These are phyloP conservation scores for Chrysoporthe puriensis DNA, from an alignment of 2,329 filamentous ascomycete genomes.

Conservation along the genomic window DNA sequence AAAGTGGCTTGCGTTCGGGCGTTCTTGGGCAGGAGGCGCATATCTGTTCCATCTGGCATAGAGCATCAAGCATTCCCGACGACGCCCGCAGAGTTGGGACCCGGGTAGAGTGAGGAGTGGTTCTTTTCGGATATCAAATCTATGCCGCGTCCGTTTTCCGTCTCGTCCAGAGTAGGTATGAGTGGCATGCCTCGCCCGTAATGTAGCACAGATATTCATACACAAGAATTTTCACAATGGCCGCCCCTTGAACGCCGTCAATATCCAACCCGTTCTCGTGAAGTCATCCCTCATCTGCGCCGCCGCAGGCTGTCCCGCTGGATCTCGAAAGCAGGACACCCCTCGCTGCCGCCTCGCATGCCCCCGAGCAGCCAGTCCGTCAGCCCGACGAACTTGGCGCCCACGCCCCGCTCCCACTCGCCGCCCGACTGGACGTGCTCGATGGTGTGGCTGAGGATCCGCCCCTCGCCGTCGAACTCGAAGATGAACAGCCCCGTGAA, in stretches of 20 bases:
- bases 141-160: not conserved
- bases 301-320: slow-evolving; percentile 18
- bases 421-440: slow-evolving; percentile 87
- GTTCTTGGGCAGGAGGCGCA: not conserved
- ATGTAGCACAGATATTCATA: no score
- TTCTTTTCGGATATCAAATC: slow-evolving; percentile 12
- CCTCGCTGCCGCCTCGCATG: slow-evolving; percentile 50
- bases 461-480: slow-evolving; percentile 86
- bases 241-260: slow-evolving; percentile 15
- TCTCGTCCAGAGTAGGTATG: slow-evolving; percentile 23
- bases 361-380: slow-evolving; percentile 94
- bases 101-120: not conserved
- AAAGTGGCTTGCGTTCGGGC: not conserved
- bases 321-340: slow-evolving; percentile 33
- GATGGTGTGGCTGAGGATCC: slow-evolving; percentile 86
- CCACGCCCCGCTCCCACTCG: slow-evolving; percentile 79
- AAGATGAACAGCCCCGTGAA: slow-evolving; percentile 95
- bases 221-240: not conserved
- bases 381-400: slow-evolving; percentile 82
- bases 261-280: slow-evolving; percentile 4
- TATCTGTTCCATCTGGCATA: not conserved
- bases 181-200: slow-evolving; percentile 21
- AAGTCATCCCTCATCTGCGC: slow-evolving; percentile 19
- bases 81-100: not conserved
- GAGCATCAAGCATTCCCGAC: not conserved